Conservation (phyloP, 352 stramenopile species). For the Phytophthora multivora region DNA sequence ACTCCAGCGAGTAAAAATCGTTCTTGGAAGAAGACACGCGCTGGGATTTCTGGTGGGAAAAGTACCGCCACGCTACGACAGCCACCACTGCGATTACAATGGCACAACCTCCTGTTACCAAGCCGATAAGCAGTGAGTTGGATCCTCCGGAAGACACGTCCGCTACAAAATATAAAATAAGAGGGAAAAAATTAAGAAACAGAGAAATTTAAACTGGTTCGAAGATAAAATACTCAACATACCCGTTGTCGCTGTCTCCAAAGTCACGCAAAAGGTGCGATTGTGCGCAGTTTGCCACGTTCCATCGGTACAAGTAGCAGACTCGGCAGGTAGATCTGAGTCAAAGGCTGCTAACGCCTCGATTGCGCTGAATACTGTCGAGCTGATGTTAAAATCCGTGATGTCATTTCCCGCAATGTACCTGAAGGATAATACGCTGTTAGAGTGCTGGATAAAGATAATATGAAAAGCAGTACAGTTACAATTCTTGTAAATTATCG, state of each 20-base stretch:
- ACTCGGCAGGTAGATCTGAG: slow-evolving; percentile 20
- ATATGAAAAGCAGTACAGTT: background rate
- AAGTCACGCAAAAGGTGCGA: slow-evolving; percentile 31
- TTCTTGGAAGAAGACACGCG: slow-evolving; percentile 37
- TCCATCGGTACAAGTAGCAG: slow-evolving; percentile 28
- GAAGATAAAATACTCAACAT: background rate
- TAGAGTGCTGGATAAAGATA: too few relatives aligned
- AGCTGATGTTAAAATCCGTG: slow-evolving; percentile 42
- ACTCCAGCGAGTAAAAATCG: slow-evolving; percentile 33
- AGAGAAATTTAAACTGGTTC: background rate
- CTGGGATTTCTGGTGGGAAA: slow-evolving; percentile 15
- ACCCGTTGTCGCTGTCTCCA: slow-evolving; percentile 18
- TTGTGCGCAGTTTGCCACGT: slow-evolving; percentile 36
- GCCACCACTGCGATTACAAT: slow-evolving; percentile 21
- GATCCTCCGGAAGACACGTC: slow-evolving; percentile 13
- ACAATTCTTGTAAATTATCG: slow-evolving; percentile 37
- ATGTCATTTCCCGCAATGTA: slow-evolving; percentile 34
- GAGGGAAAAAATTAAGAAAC: background rate
- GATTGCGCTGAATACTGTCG: slow-evolving; percentile 34
- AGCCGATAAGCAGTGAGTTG: slow-evolving; percentile 27
- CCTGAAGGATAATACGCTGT: slow-evolving; percentile 3
- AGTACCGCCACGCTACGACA: slow-evolving; percentile 19
- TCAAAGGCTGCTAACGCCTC: slow-evolving; percentile 25
- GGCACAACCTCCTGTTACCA: slow-evolving; percentile 28
- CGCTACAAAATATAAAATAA: background rate